A percentile compares a stretch with the other conserved stretches of the same genome.
These are phyloP conservation scores for Trichosporon sp. DNA, from an alignment of 1,284 basidiomycete species.

Conservation along the genomic window DNA sequence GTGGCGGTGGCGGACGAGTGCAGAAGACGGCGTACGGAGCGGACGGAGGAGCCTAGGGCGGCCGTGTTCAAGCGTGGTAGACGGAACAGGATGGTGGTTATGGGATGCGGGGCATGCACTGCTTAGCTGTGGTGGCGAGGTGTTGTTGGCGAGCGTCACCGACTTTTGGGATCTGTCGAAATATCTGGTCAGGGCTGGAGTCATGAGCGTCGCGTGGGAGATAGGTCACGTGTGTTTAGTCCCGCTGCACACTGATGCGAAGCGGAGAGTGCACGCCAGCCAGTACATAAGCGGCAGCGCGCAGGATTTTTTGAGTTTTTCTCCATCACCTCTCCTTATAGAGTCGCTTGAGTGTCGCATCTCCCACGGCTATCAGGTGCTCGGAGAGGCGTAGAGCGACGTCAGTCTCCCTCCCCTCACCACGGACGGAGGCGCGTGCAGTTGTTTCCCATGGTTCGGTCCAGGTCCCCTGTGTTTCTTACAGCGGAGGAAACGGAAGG, in stretches of 20 bases:
- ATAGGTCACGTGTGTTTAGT: neutral
- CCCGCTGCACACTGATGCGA: neutral
- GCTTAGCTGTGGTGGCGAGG: no score
- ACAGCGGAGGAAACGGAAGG: constrained; percentile 25
- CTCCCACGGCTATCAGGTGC: constrained; percentile 45
- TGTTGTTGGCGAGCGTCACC: neutral
- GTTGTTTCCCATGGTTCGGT: constrained; percentile 39
- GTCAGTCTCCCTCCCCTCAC: constrained; percentile 38
- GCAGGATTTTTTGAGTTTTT: constrained; percentile 21
- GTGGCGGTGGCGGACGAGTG: neutral
- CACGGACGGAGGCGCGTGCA: constrained; percentile 42
- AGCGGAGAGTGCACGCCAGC: neutral
- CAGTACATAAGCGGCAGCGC: neutral
- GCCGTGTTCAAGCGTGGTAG: neutral
- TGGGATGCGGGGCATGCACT: neutral
- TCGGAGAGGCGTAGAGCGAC: constrained; percentile 46
- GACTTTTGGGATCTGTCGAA: neutral
- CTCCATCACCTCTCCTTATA: constrained; percentile 33
- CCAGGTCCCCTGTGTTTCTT: constrained; percentile 15
- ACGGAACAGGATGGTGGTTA: constrained; percentile 13
- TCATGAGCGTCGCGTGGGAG: neutral
- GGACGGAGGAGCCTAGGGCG: neutral
- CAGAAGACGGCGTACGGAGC: neutral
- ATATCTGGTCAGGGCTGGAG: neutral
- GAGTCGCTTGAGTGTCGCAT: constrained; percentile 46